Evolutionary conservation across 2,329 filamentous ascomycete species (phyloP), one percentile per base, ranked within the genome.

Genomic region (Penicillium sp.): DNA sequence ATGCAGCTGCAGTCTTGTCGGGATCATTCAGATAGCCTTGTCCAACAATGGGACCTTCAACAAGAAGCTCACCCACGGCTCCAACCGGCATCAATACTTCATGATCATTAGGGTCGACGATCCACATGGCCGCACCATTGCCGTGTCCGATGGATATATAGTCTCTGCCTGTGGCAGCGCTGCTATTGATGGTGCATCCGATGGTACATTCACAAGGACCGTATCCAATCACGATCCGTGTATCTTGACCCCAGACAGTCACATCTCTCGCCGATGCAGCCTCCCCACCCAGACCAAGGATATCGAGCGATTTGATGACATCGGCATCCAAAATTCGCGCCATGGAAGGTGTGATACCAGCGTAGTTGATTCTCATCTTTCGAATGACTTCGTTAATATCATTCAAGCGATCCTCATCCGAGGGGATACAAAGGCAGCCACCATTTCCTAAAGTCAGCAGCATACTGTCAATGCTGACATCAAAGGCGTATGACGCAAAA

Each of bases 291-390:
- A 82, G 73, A 4, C 75, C 73, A 19, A 83, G 67, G 1, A 72
- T 60, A 72, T 75, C 68, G 16, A 84, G 69, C 1, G 74, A 75
- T 16, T 77, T 71, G 8, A 82, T 76, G 7, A 80, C 78, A 54
- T 75, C 69, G 0, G 79, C 71, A 13, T 77, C 73, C 14, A 84
- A 59, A 6, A 82, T 72, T 4, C 78, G 73, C 0, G 85, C 85
- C n/a, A 89, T 80, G 0, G 85, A 80, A 0, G 86, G 83, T 0
- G 87, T 89, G 70, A 89, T 80, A 65, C 85, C 84, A 0, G 80
- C 82, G 77, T 82, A 84, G 45, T 81, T 84, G 38, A 83, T 81
- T 6, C 78, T 73, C 79, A 84, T 83, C 0, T 76, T 70, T 3
- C 80, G 78, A 37, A 87, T 83, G 1, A 79, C 79, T 0, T 77